Evolutionary conservation across 352 stramenopile genomes (phyloP).

Genomic region (Halophytophthora polymorphica): DNA sequence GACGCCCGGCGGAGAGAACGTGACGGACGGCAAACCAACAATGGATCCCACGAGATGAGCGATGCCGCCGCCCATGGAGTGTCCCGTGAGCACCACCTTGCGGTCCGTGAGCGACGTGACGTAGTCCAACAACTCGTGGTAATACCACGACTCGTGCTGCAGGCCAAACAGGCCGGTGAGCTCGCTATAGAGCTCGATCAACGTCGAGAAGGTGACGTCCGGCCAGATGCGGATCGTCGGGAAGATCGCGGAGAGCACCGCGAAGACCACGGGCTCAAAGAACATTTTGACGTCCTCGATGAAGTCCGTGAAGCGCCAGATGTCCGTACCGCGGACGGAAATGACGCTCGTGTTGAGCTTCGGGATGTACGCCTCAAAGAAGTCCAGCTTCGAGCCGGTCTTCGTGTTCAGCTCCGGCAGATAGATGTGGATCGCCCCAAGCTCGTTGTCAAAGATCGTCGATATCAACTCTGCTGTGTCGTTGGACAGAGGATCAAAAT

Average conservation of each 20-base stretch:
- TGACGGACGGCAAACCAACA: constrained; percentile 72
- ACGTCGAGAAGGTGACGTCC: constrained; percentile 83
- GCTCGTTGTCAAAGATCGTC: constrained; percentile 52
- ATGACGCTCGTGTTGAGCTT: constrained; percentile 84
- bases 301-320: constrained; percentile 89
- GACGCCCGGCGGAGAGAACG: constrained; percentile 81
- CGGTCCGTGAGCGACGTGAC: constrained; percentile 74
- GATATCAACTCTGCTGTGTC: constrained; percentile 65
- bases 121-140: constrained; percentile 84
- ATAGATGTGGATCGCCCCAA: constrained; percentile 48
- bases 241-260: constrained; percentile 85
- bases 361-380: constrained; percentile 78
- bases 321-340: constrained; percentile 85
- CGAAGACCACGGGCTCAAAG: constrained; percentile 88
- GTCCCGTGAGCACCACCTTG: constrained; percentile 82
- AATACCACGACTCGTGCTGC: constrained; percentile 86
- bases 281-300: constrained; percentile 92
- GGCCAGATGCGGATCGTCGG: constrained; percentile 91
- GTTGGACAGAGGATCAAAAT: constrained; percentile 86
- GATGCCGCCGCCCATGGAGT: constrained; percentile 88
- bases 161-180: constrained; percentile 86
- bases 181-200: constrained; percentile 87
- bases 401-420: constrained; percentile 76
- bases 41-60: constrained; percentile 82
- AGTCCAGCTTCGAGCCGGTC: constrained; percentile 81